Base-by-base conservation (phyloP, 345 rosid genomes). In the Bruguiera gymnorhiza region DNA sequence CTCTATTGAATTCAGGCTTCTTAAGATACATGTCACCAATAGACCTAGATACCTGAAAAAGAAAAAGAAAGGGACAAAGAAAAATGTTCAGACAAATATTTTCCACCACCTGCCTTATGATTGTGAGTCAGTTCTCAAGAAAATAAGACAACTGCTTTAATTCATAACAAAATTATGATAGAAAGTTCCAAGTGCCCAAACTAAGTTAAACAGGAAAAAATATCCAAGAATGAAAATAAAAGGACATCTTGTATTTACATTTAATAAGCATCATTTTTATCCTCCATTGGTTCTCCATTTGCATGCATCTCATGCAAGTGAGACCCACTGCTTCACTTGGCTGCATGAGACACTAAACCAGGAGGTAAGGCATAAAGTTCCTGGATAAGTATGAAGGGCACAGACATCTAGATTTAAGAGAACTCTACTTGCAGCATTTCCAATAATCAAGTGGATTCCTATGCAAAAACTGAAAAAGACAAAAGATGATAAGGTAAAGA, bases 21-120 rank as follows among this genome's bases (percentile, higher is more conserved):
- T 95, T 95, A 80, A 95, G 78, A 86, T 88, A 95, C 52, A 88
- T 89, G 52, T 95, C 99, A 20, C 99, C 99, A 46, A 95, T 95
- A 54, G 99, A 92, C 86, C 99, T 85, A 4, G 99, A 95, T 36
- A 95, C 99, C 97, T 95, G 87, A 69, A 75, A 34, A 8, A 11
- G 55, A 75, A 34, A 13, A 4, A 50, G 65, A 53, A 7, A 51
- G 24, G 24, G 24, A 24, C 24, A 24, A 13, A 71, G 71, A 48
- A 46, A 53, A 46, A 18, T 55, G 36, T 65, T 57, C 27, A 50
- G 56, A 37, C 67, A 10, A 56, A 23, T 59, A 75, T 32, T 37
- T 63, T 66, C 69, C 29, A 18, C 59, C 60, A 53, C 54, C 46
- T 51, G 11, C 37, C 31, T 65, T 46, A 0, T 64, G 24, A 63